Evolutionary conservation across 129 eudicot genomes (phyloP), one percentile per base, ranked within the genome.

Genomic region (Apium graveolens): DNA sequence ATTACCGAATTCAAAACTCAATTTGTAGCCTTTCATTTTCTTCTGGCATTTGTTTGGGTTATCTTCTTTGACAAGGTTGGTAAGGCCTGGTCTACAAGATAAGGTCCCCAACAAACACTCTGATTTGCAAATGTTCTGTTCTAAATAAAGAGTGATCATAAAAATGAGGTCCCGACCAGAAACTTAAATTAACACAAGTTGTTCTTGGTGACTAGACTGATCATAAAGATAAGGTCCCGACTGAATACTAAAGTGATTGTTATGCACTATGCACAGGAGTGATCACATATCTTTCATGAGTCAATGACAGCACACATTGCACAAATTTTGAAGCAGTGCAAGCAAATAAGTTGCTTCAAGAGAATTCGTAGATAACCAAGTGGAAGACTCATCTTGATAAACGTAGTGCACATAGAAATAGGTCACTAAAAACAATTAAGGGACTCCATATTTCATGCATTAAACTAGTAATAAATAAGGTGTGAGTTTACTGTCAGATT

Each of bases 1-100:
- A 39, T 3, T 26, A 72, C 11, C 9, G 20, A 26, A 24, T 0
- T 39, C n/a, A 62, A 38, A 72, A 77, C 73, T 62, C 75, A 31
- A 68, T 31, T 42, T 66, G 72, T 10, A 78, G 76, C 81, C n/a
- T 8, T 32, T 1, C 63, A 0, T 12, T 62, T 77, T 26, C 43
- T 55, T n/a, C 34, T 10, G 48, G 75, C 21, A 4, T 68, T 43
- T 72, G 53, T 72, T 72, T 72, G 4, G 21, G 2, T 42, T 9
- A 1, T 41, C 24, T 41, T 42, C 48, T 72, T 72, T 72, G 53
- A n/a, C 46, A 21, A 51, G 63, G 78, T 80, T 35, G 78, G 71
- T 5, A 39, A 42, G 18, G 21, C 43, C 29, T 80, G 78, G 62
- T 41, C 78, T 72, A 53, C 34, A 49, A 24, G 72, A 80, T 69